A percentile compares a stretch with the other conserved stretches of the same genome.
These are phyloP conservation scores for Fraxinus sp. DNA, from an alignment of 305 asterid genomes.

Conservation along the genomic window DNA sequence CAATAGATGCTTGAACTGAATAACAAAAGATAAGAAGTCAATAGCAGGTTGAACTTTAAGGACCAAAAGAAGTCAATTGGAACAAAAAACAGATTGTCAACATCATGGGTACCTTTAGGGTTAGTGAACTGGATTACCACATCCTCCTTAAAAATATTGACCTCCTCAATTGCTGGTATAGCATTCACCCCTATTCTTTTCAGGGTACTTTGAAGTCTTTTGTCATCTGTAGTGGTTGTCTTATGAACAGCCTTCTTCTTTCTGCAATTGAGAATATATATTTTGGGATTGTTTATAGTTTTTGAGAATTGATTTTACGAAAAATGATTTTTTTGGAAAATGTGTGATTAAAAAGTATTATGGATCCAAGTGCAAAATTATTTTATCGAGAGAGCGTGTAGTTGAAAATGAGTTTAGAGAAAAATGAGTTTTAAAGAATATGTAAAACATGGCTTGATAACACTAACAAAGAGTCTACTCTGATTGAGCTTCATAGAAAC, in stretches of 20 bases:
- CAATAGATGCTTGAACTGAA: constrained; percentile 81
- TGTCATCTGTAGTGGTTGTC: constrained; percentile 77
- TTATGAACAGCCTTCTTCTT: constrained; percentile 91
- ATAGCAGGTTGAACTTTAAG: background rate
- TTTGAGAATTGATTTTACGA: no score
- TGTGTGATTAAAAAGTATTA: background rate
- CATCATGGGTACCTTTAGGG: constrained; percentile 59
- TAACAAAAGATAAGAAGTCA: background rate
- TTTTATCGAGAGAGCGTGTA: background rate
- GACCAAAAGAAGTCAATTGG: background rate
- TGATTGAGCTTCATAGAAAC: background rate
- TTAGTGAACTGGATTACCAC: constrained; percentile 68
- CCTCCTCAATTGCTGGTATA: constrained; percentile 84
- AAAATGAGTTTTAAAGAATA: background rate
- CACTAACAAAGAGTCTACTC: background rate
- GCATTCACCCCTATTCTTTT: constrained; percentile 83
- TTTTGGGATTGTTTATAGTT: background rate
- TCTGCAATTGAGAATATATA: constrained; percentile 34
- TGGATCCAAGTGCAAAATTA: background rate
- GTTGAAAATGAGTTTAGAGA: background rate
- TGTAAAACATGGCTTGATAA: background rate
- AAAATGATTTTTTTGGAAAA: background rate
- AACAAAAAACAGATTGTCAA: background rate
- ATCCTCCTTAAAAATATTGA: constrained; percentile 84
- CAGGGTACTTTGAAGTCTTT: constrained; percentile 79